Conservation (phyloP, 2,329 filamentous ascomycete species). For the Paraconiothyrium sp. region DNA sequence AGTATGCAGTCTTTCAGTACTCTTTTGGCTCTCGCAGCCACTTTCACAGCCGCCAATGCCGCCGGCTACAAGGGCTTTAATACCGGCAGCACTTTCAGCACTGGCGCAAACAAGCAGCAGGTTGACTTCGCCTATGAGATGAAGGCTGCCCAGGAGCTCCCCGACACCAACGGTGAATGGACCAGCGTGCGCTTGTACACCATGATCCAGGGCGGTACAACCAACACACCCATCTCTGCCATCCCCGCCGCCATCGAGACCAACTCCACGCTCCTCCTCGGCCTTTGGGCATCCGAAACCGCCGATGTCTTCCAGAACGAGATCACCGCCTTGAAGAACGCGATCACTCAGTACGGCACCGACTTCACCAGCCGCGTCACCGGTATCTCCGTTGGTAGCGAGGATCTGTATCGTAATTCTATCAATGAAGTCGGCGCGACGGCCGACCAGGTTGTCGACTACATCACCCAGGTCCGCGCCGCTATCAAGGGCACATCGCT, state of each 20-base stretch:
- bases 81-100: constrained; percentile 70
- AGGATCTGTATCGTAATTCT: constrained; percentile 72
- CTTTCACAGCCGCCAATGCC: constrained; percentile 1
- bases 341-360: constrained; percentile 73
- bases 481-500: constrained; percentile 71
- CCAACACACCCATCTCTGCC: constrained; percentile 53
- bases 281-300: constrained; percentile 81
- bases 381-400: constrained; percentile 84
- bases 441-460: constrained; percentile 69
- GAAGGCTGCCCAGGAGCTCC: constrained; percentile 69
- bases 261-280: constrained; percentile 79
- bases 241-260: constrained; percentile 79
- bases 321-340: constrained; percentile 73
- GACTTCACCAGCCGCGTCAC: constrained; percentile 72
- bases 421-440: constrained; percentile 70
- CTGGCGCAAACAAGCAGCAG: constrained; percentile 68
- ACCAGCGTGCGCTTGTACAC: constrained; percentile 74
- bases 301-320: constrained; percentile 73
- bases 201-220: constrained; percentile 73
- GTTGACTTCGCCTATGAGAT: constrained; percentile 76
- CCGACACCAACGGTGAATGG: constrained; percentile 72
- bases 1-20: constrained; percentile 1
- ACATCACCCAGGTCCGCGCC: constrained; percentile 73
- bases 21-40: constrained; percentile 6
- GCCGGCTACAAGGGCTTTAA: constrained; percentile 69